Conservation (phyloP, 2,329 filamentous ascomycete species). For the Bipolaris cookei region DNA sequence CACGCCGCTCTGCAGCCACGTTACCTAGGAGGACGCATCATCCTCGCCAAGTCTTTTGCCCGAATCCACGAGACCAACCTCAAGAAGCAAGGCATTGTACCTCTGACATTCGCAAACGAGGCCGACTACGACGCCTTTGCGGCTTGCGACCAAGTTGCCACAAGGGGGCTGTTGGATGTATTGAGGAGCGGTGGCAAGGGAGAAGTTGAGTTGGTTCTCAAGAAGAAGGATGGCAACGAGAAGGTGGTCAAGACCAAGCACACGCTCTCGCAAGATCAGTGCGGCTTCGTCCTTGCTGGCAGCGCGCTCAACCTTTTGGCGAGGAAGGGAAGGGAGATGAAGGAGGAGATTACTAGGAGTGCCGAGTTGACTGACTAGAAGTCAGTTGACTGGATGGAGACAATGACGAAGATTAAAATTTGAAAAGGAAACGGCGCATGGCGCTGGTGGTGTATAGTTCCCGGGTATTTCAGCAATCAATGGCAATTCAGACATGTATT, state of each 20-base stretch:
- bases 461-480: background rate
- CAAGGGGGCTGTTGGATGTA: constrained; percentile 83
- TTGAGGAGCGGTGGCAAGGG: constrained; percentile 79
- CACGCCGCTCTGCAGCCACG: constrained; percentile 89
- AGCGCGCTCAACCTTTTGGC: constrained; percentile 91
- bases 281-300: constrained; percentile 88
- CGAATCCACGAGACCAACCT: constrained; percentile 95
- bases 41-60: constrained; percentile 85
- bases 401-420: background rate
- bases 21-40: constrained; percentile 85
- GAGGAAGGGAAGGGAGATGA: constrained; percentile 57
- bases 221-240: constrained; percentile 64
- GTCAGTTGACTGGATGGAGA: background rate
- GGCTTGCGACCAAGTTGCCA: constrained; percentile 82
- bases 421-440: background rate
- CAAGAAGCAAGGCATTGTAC: constrained; percentile 97
- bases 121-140: constrained; percentile 83
- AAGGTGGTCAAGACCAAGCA: constrained; percentile 80
- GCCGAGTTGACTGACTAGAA: constrained; percentile 49
- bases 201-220: constrained; percentile 68
- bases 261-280: constrained; percentile 87
- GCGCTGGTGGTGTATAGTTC: background rate
- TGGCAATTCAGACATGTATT: background rate
- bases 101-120: constrained; percentile 87
- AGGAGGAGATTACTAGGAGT: constrained; percentile 46